Evolutionary conservation across 2,329 filamentous ascomycete species (phyloP).

Genomic region (Cucurbitaria berberidis): DNA sequence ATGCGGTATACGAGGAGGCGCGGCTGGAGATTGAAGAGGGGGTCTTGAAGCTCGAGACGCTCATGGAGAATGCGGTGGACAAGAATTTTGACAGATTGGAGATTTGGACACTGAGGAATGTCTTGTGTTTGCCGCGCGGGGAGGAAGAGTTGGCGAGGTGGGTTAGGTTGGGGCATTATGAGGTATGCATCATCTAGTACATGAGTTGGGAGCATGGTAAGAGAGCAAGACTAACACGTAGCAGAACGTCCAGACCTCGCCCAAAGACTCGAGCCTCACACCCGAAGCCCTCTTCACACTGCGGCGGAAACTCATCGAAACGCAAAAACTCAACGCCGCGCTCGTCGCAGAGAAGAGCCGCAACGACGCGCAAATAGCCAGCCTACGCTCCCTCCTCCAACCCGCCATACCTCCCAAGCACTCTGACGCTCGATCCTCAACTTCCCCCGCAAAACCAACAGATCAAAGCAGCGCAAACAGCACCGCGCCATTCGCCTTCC

Average conservation of each 20-base stretch:
- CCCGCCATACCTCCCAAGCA: constrained; percentile 19
- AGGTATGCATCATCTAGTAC: constrained; percentile 56
- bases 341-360: constrained; percentile 72
- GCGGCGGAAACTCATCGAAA: constrained; percentile 76
- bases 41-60: constrained; percentile 56
- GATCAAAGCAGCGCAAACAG: not conserved
- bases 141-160: constrained; percentile 65
- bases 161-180: constrained; percentile 85
- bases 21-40: constrained; percentile 84
- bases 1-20: constrained; percentile 56
- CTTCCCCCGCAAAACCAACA: constrained; percentile 16
- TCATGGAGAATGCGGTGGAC: constrained; percentile 58
- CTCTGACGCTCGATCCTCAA: constrained; percentile 28
- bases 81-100: constrained; percentile 60
- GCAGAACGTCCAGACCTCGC: constrained; percentile 35
- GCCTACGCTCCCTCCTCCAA: constrained; percentile 65
- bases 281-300: constrained; percentile 74
- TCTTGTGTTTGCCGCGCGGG: constrained; percentile 62
- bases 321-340: constrained; percentile 73
- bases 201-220: not conserved
- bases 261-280: constrained; percentile 56
- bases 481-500: constrained; percentile 58
- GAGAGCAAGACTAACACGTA: constrained; percentile 3
- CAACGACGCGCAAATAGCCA: constrained; percentile 73
- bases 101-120: constrained; percentile 87